phyloP scores from a whole-genome alignment of 148 eudicot species.

The Chenopodium quinoa region DNA sequence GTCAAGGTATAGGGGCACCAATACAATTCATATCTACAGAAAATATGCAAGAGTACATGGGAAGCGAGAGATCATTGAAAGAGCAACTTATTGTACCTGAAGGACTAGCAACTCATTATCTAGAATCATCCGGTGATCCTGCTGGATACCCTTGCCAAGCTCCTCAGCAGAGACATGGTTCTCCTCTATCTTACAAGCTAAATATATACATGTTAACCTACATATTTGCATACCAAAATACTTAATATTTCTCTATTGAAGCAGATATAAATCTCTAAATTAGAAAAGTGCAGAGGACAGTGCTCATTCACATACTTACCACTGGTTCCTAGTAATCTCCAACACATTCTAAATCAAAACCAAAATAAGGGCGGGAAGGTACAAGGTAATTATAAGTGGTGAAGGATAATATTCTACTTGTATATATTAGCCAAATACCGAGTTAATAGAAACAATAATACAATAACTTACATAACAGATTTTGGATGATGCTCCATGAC shows the following conservation, averaged over 20 bases:
- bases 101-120: constrained; percentile 94
- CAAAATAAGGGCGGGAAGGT: neutral
- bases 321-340: constrained; percentile 1
- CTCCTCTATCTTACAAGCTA: constrained; percentile 98
- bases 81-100: constrained; percentile 53
- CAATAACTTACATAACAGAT: constrained; percentile 73
- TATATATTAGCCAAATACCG: neutral
- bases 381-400: neutral
- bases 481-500: constrained; percentile 99
- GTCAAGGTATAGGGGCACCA: neutral
- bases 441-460: neutral
- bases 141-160: constrained; percentile 89
- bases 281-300: neutral
- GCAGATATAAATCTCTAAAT: neutral
- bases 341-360: neutral
- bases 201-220: constrained; percentile 96
- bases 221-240: constrained; percentile 3
- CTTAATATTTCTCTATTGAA: neutral
- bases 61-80: neutral
- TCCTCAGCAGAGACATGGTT: constrained; percentile 98
- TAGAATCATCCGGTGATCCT: constrained; percentile 83
- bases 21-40: neutral
- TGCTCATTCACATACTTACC: neutral
- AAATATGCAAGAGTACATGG: neutral
- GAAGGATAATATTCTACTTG: neutral